Conservation (phyloP, 768 basidiomycete species). For the Suillus subluteus region DNA sequence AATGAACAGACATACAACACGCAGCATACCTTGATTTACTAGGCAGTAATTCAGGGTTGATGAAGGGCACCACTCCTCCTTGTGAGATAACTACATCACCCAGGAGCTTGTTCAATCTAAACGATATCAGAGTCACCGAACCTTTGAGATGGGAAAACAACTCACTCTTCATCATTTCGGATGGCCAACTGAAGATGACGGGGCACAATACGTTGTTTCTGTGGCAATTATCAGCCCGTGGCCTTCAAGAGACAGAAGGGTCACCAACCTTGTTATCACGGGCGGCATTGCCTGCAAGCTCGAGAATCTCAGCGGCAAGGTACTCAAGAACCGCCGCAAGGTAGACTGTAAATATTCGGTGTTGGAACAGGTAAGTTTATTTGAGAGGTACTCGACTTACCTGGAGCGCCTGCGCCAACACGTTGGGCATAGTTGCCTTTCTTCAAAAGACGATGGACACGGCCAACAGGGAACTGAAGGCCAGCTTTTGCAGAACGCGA, state of each 20-base stretch:
- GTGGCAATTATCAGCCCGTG: neutral
- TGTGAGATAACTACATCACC: slow-evolving; percentile 89
- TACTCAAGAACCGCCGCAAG: slow-evolving; percentile 91
- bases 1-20: neutral
- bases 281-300: slow-evolving; percentile 85
- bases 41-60: slow-evolving; percentile 48
- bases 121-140: neutral
- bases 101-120: slow-evolving; percentile 76
- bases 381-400: slow-evolving; percentile 37
- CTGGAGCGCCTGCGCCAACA: slow-evolving; percentile 88
- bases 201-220: slow-evolving; percentile 94
- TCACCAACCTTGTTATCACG: slow-evolving; percentile 37
- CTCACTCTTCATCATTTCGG: slow-evolving; percentile 86
- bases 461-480: slow-evolving; percentile 88
- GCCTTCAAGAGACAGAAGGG: neutral
- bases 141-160: slow-evolving; percentile 1
- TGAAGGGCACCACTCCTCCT: slow-evolving; percentile 82
- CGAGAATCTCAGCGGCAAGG: slow-evolving; percentile 91
- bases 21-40: slow-evolving; percentile 32
- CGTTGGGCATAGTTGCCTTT: slow-evolving; percentile 88
- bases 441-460: slow-evolving; percentile 89
- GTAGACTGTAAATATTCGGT: slow-evolving; percentile 57
- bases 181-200: slow-evolving; percentile 92
- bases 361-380: neutral
- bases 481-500: slow-evolving; percentile 77